phyloP scores from a whole-genome alignment of 805 yeast species.

The Metschnikowia corniflorae region DNA sequence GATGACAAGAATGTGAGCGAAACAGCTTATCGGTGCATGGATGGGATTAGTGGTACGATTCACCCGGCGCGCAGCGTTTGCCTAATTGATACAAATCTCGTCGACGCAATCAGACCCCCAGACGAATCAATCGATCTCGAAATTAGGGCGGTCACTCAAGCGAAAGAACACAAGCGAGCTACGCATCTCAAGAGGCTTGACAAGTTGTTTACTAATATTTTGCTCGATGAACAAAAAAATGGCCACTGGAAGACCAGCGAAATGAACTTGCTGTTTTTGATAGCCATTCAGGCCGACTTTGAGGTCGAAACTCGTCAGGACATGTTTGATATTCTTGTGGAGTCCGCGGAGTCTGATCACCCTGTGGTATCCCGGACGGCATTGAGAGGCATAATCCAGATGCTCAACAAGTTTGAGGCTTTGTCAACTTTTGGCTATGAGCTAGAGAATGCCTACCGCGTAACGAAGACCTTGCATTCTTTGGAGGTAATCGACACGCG shows the following conservation, averaged over 20 bases:
- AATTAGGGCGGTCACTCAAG: constrained; percentile 55
- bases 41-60: constrained; percentile 26
- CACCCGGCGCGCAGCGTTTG: constrained; percentile 42
- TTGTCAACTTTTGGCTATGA: constrained; percentile 49
- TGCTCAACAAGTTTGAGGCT: constrained; percentile 37
- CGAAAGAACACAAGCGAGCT: constrained; percentile 57
- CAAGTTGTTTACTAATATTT: constrained; percentile 38
- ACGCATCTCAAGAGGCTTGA: constrained; percentile 38
- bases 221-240: constrained; percentile 24
- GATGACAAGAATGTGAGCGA: constrained; percentile 55
- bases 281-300: constrained; percentile 49
- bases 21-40: constrained; percentile 51
- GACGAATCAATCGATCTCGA: constrained; percentile 56
- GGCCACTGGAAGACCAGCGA: constrained; percentile 57
- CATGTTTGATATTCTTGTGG: constrained; percentile 42
- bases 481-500: constrained; percentile 41
- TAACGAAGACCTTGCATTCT: constrained; percentile 31
- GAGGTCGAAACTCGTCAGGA: constrained; percentile 44
- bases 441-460: constrained; percentile 40
- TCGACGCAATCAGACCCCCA: constrained; percentile 56
- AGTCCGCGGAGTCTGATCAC: constrained; percentile 55
- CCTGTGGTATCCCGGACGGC: constrained; percentile 63
- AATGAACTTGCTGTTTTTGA: constrained; percentile 47
- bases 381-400: constrained; percentile 53
- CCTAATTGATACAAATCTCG: constrained; percentile 41